Evolutionary conservation across 768 basidiomycete genomes (phyloP).

Genomic region (Sporobolomyces phaffii): DNA sequence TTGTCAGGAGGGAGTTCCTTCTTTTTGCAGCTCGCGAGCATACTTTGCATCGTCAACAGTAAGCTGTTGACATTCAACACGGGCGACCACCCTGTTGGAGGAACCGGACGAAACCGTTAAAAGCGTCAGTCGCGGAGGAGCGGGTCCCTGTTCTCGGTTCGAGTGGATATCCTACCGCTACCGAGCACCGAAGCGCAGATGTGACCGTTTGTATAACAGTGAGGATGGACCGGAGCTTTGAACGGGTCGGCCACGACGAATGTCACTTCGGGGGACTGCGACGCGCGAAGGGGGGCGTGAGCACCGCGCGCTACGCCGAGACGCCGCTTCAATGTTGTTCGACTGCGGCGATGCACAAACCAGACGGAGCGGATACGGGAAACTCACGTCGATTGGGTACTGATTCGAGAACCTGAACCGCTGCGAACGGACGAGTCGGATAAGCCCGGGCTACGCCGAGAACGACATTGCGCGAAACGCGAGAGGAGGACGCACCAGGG

Average conservation of each 20-base stretch:
- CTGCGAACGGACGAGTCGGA: neutral
- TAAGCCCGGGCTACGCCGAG: neutral
- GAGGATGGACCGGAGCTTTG: constrained; percentile 75
- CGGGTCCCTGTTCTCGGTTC: too few relatives aligned
- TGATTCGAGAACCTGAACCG: constrained; percentile 73
- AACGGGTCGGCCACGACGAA: constrained; percentile 64
- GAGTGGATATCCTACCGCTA: constrained; percentile 44
- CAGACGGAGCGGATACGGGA: neutral
- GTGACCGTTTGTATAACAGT: constrained; percentile 59
- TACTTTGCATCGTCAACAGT: constrained; percentile 66
- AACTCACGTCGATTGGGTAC: constrained; percentile 60
- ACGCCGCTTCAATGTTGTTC: too few relatives aligned
- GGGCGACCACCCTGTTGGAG: constrained; percentile 80
- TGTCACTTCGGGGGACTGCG: constrained; percentile 73
- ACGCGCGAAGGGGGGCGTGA: too few relatives aligned
- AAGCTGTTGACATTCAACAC: constrained; percentile 56
- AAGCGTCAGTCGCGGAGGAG: neutral
- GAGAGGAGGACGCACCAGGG: neutral
- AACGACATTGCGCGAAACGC: neutral
- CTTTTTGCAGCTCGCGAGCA: constrained; percentile 82
- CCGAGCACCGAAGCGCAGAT: constrained; percentile 87
- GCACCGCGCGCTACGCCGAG: too few relatives aligned
- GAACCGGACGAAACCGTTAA: neutral
- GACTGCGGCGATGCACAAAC: too few relatives aligned
- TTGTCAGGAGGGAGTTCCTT: constrained; percentile 73